These are phyloP conservation scores for Penstemon newberryi DNA, from an alignment of 257 asterid genomes.

Conservation along the genomic window DNA sequence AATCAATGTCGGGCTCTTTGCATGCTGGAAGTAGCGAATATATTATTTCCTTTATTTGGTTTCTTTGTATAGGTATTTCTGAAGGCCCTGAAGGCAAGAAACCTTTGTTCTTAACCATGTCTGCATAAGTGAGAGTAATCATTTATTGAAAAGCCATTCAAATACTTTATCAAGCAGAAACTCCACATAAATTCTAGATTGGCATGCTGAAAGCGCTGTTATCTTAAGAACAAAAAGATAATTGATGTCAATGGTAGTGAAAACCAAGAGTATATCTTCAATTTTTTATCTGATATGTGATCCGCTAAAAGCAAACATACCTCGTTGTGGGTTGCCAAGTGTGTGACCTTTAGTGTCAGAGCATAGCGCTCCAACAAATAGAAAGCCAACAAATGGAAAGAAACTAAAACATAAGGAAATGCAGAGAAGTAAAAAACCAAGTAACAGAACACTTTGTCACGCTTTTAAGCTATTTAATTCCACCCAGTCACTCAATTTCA, in stretches of 20 bases:
- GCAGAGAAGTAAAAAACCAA: conserved; percentile 7
- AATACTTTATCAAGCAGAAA: conserved; percentile 2
- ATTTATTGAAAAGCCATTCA: background rate
- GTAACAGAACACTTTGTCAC: conserved; percentile 10
- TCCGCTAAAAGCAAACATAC: background rate
- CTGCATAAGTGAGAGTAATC: conserved; percentile 42
- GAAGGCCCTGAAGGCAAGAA: conserved; percentile 98
- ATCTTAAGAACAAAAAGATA: background rate
- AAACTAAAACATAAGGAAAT: background rate
- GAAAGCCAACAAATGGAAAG: conserved; percentile 13
- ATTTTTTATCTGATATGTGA: too few species aligned
- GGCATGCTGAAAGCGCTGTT: background rate
- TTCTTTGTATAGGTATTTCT: conserved; percentile 83
- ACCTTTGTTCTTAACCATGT: conserved; percentile 98
- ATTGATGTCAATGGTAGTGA: background rate
- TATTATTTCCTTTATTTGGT: conserved; percentile 85
- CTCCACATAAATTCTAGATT: background rate
- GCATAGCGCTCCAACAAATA: conserved; percentile 11
- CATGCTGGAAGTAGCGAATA: conserved; percentile 82
- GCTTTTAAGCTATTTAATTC: background rate
- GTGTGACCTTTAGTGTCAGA: background rate
- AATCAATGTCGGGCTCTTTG: conserved; percentile 80
- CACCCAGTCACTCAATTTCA: background rate
- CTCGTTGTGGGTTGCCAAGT: background rate
- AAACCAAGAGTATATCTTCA: background rate